Conservation (phyloP, 2,329 filamentous ascomycete species). For the Fusarium clavum region DNA sequence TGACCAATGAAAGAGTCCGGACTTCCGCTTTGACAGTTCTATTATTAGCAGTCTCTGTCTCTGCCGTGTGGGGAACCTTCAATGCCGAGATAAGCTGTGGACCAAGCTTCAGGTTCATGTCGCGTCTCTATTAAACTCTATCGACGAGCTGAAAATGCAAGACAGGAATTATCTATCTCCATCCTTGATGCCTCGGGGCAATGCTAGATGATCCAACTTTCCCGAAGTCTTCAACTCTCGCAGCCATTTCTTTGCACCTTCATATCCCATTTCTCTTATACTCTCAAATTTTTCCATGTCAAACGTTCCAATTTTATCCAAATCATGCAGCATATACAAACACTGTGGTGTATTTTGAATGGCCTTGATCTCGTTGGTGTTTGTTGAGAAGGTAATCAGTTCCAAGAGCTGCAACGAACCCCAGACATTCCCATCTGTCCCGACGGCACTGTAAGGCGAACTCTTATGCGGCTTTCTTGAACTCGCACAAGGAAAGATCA, state of each 20-base stretch:
- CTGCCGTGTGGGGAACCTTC: background rate
- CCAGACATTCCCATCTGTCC: background rate
- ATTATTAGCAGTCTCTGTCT: background rate
- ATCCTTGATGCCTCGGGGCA: background rate
- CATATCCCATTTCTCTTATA: background rate
- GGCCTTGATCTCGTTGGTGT: background rate
- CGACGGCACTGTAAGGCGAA: background rate
- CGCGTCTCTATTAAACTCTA: background rate
- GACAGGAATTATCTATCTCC: background rate
- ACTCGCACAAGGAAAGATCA: background rate
- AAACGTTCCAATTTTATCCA: background rate
- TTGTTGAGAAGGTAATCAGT: background rate
- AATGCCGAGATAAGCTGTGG: conserved; percentile 8
- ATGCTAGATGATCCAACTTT: background rate
- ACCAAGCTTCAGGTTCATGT: conserved; percentile 1
- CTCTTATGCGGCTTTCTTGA: background rate
- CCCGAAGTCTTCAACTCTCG: background rate
- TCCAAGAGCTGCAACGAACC: background rate
- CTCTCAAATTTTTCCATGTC: background rate
- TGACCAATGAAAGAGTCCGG: background rate
- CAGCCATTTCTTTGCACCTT: background rate
- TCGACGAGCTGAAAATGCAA: background rate
- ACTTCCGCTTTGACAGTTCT: conserved; percentile 1
- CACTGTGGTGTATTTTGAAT: background rate
- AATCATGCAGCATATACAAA: background rate